Percentiles rank a stretch among this genome's conserved stretches.
phyloP scores from a whole-genome alignment of 495 filamentous ascomycete species.

The Friedmanniomyces endolithicus region DNA sequence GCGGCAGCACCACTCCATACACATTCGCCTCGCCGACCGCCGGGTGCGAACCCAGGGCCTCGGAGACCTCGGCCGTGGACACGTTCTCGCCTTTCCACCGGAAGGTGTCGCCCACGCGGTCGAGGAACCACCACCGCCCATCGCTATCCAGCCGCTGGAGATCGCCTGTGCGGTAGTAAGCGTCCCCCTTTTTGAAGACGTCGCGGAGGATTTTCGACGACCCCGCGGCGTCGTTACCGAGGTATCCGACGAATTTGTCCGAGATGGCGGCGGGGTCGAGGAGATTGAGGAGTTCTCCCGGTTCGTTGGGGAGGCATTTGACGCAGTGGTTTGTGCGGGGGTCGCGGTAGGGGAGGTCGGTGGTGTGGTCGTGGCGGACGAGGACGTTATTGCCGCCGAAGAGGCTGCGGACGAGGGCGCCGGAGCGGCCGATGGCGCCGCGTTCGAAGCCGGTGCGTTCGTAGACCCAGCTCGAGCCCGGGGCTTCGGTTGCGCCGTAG shows the following conservation, averaged over 20 bases:
- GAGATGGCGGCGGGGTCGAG: slow-evolving; percentile 55
- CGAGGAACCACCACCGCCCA: slow-evolving; percentile 68
- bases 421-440: slow-evolving; percentile 74
- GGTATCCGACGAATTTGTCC: slow-evolving; percentile 56
- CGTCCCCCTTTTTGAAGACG: slow-evolving; percentile 62
- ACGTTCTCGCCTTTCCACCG: slow-evolving; percentile 81
- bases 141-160: slow-evolving; percentile 51
- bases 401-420: slow-evolving; percentile 35
- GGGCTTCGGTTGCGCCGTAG: slow-evolving; percentile 79
- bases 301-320: slow-evolving; percentile 44
- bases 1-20: slow-evolving; percentile 60
- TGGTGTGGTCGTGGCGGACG: slow-evolving; percentile 60
- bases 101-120: slow-evolving; percentile 66
- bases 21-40: slow-evolving; percentile 65
- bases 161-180: slow-evolving; percentile 66
- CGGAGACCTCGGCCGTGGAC: slow-evolving; percentile 62
- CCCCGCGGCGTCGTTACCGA: slow-evolving; percentile 51
- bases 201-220: slow-evolving; percentile 56
- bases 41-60: slow-evolving; percentile 52
- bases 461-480: slow-evolving; percentile 59
- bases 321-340: slow-evolving; percentile 61
- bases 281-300: slow-evolving; percentile 69
- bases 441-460: slow-evolving; percentile 60
- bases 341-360: slow-evolving; percentile 57
- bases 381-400: slow-evolving; percentile 41